These are phyloP conservation scores for Pyrus hybrid DNA, from an alignment of 331 rosid genomes.

Conservation along the genomic window DNA sequence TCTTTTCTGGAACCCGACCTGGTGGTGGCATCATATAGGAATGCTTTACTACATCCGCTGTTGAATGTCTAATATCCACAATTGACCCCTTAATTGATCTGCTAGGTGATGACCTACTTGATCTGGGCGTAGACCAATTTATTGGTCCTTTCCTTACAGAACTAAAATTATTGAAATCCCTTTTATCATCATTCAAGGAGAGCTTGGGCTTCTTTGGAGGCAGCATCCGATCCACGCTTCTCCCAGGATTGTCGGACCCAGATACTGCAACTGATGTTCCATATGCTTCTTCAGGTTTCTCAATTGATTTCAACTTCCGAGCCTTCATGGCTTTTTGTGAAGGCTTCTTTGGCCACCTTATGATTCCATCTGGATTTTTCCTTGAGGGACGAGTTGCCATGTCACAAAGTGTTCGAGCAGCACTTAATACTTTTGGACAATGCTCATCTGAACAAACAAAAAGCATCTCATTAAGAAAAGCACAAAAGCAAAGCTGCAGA, in stretches of 20 bases:
- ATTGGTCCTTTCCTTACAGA: conserved; percentile 35
- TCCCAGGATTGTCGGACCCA: conserved; percentile 32
- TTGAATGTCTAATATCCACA: conserved; percentile 43
- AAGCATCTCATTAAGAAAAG: conserved; percentile 5
- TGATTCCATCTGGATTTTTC: conserved; percentile 42
- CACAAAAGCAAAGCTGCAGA: background rate
- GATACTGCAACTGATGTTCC: conserved; percentile 20
- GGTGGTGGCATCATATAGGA: conserved; percentile 80
- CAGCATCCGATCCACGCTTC: conserved; percentile 34
- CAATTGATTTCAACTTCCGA: conserved; percentile 48
- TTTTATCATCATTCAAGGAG: conserved; percentile 33
- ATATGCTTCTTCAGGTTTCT: conserved; percentile 44
- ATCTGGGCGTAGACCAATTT: conserved; percentile 64
- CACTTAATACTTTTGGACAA: conserved; percentile 49
- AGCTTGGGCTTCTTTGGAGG: conserved; percentile 73
- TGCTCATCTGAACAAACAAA: conserved; percentile 45
- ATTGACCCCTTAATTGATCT: conserved; percentile 43
- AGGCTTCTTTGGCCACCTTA: conserved; percentile 74
- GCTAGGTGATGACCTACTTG: conserved; percentile 67
- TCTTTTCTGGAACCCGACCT: conserved; percentile 40
- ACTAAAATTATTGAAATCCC: conserved; percentile 33
- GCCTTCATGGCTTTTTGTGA: conserved; percentile 65
- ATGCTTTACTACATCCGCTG: conserved; percentile 34
- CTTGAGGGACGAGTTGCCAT: conserved; percentile 36
- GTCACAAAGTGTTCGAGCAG: conserved; percentile 70